Evolutionary conservation across 2,329 filamentous ascomycete species (phyloP).

Genomic region (Hymenoscyphus scutula): DNA sequence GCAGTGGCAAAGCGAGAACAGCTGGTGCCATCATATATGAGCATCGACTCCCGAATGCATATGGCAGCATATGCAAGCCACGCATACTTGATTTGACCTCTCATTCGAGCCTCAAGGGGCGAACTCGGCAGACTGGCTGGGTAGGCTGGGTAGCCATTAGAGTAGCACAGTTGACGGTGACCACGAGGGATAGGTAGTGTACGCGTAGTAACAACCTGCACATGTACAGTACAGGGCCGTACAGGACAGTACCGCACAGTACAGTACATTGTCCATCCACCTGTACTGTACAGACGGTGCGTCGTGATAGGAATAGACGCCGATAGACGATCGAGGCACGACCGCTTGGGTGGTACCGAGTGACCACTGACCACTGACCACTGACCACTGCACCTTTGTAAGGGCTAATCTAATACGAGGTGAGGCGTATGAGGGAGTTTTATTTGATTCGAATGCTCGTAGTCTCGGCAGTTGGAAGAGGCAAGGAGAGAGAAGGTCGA

Average conservation of each 20-base stretch:
- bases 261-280: too few species aligned
- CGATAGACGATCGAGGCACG: background rate
- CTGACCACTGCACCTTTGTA: background rate
- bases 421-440: background rate
- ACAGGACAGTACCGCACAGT: too few species aligned
- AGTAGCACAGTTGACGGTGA: background rate
- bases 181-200: background rate
- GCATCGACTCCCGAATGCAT: constrained; percentile 9
- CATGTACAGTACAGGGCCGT: background rate
- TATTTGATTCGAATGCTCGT: too few species aligned
- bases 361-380: too few species aligned
- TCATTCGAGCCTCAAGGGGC: constrained; percentile 5
- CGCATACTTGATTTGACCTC: background rate
- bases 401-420: background rate
- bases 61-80: constrained; percentile 13
- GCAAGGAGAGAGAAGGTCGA: too few species aligned
- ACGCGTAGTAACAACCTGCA: background rate
- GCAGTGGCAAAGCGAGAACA: background rate
- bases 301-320: background rate
- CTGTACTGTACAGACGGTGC: too few species aligned
- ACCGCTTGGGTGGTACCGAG: background rate
- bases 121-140: background rate
- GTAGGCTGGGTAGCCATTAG: too few species aligned
- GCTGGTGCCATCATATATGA: constrained; percentile 9
- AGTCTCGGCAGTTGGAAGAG: background rate